Conservation (phyloP, 768 basidiomycete species). For the Hydnomerulius pinastri region DNA sequence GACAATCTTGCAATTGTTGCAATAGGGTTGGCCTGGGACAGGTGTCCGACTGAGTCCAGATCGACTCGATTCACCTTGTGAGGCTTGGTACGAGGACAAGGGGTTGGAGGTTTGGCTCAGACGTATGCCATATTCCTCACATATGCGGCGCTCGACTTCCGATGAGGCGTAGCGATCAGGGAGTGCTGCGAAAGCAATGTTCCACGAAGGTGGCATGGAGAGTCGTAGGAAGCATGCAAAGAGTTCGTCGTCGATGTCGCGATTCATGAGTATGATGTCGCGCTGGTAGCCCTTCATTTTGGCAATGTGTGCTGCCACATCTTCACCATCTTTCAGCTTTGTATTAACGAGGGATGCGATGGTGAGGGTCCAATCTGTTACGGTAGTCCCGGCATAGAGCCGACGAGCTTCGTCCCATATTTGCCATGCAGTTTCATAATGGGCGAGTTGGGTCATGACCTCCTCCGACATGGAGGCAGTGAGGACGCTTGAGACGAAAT, state of each 20-base stretch:
- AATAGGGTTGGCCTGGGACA: slow-evolving; percentile 4
- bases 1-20: not conserved
- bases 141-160: slow-evolving; percentile 4
- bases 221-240: slow-evolving; percentile 18
- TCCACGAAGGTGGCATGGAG: slow-evolving; percentile 16
- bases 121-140: slow-evolving; percentile 1
- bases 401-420: not conserved
- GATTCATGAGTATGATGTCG: slow-evolving; percentile 9
- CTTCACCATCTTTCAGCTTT: slow-evolving; percentile 7
- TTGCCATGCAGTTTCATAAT: not conserved
- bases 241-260: slow-evolving; percentile 11
- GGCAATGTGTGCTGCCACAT: slow-evolving; percentile 6
- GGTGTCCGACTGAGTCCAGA: not conserved
- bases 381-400: not conserved
- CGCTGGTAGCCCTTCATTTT: slow-evolving; percentile 15
- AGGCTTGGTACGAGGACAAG: not conserved
- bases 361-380: slow-evolving; percentile 10
- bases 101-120: not conserved
- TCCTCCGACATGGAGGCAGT: not conserved
- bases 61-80: not conserved
- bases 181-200: slow-evolving; percentile 14
- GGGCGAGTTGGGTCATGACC: not conserved
- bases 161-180: slow-evolving; percentile 11
- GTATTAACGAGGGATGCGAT: slow-evolving; percentile 10
- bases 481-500: too few relatives aligned